phyloP scores from a whole-genome alignment of 23 red algal species.

The Cyanidioschyzon merolae region DNA sequence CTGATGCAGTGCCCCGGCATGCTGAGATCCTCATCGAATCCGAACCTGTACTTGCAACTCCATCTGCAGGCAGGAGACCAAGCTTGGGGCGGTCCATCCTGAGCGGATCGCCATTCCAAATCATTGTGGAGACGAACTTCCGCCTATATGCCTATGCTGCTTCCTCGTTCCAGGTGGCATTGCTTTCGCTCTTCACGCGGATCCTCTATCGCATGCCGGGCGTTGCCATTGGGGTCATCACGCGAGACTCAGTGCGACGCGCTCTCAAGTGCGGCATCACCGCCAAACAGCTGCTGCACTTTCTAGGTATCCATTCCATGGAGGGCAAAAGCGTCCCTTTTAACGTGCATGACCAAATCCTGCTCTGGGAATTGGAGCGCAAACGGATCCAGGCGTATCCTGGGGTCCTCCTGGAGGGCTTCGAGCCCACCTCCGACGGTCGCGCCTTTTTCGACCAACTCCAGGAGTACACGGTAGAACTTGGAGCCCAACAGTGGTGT shows the following conservation, averaged over 20 bases:
- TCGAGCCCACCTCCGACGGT: constrained; percentile 21
- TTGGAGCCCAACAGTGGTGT: constrained; percentile 1
- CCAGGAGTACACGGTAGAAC: neutral
- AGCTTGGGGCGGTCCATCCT: too few species aligned
- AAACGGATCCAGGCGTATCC: constrained; percentile 45
- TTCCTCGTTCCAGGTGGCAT: constrained; percentile 63
- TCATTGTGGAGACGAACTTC: constrained; percentile 95
- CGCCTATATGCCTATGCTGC: constrained; percentile 93
- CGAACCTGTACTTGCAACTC: too few species aligned
- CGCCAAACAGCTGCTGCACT: constrained; percentile 85
- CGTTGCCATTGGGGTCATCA: constrained; percentile 75
- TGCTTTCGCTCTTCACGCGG: constrained; percentile 77
- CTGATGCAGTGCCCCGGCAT: neutral
- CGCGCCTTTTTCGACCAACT: constrained; percentile 2
- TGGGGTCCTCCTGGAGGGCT: constrained; percentile 70
- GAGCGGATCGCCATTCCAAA: constrained; percentile 13
- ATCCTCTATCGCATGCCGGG: constrained; percentile 74
- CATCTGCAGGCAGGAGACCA: too few species aligned
- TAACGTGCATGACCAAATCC: constrained; percentile 74
- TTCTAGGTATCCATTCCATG: constrained; percentile 57
- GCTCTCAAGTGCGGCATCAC: constrained; percentile 92
- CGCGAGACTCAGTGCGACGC: constrained; percentile 51
- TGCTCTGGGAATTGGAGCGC: constrained; percentile 89
- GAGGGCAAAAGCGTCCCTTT: constrained; percentile 55
- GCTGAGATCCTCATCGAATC: neutral